A percentile compares a stretch with the other conserved stretches of the same genome.
Conservation (phyloP, 495 filamentous ascomycete genomes). For the Alectoria sarmentosa region DNA sequence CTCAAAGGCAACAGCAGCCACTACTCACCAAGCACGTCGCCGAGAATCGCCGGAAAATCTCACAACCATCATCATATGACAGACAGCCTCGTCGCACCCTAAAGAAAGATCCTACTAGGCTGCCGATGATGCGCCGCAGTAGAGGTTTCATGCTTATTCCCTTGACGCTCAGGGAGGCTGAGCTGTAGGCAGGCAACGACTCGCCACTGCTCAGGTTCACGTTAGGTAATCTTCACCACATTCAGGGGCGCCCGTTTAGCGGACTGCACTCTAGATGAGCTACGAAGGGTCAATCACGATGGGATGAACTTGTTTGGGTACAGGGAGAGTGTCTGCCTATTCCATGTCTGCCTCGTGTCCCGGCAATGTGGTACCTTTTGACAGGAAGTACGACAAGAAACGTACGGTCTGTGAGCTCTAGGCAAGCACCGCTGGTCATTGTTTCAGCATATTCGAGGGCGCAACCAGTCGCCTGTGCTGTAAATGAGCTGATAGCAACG, state of each 20-base stretch:
- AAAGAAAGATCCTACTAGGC: conserved; percentile 15
- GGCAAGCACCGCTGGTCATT: background rate
- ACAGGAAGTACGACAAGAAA: background rate
- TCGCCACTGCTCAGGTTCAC: background rate
- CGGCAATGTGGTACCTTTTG: background rate
- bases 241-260: background rate
- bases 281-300: background rate
- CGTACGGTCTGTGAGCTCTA: background rate
- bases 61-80: conserved; percentile 13
- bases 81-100: conserved; percentile 8
- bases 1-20: conserved; percentile 19
- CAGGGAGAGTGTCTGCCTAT: background rate
- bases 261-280: background rate
- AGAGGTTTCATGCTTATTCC: conserved; percentile 13
- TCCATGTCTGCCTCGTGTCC: background rate
- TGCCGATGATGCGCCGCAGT: conserved; percentile 16
- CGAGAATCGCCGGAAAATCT: conserved; percentile 2
- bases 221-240: background rate
- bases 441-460: background rate
- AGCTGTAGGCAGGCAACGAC: conserved; percentile 6
- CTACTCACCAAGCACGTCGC: background rate
- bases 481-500: background rate
- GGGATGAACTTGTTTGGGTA: background rate
- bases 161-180: conserved; percentile 14
- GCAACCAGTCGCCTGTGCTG: background rate